Conservation (phyloP, 2,329 filamentous ascomycete genomes). For the Colletotrichum tropicale region DNA sequence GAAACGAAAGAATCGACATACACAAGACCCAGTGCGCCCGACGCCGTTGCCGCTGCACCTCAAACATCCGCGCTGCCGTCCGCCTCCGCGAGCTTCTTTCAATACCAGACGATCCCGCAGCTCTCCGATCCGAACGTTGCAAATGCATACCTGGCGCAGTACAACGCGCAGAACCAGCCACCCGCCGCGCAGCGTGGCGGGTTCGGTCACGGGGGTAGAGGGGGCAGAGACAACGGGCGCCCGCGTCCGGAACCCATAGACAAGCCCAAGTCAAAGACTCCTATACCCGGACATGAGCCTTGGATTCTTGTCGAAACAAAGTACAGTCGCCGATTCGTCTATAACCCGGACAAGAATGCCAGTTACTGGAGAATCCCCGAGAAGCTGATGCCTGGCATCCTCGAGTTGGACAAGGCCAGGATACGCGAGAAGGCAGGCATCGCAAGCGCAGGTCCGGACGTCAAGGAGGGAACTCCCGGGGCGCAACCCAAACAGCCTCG, state of each 20-base stretch:
- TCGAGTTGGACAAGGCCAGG: conserved; percentile 74
- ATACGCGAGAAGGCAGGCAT: conserved; percentile 60
- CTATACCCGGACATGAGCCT: conserved; percentile 80
- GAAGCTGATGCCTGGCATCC: conserved; percentile 79
- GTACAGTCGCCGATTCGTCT: conserved; percentile 85
- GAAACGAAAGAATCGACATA: conserved; percentile 88
- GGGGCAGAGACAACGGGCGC: conserved; percentile 46
- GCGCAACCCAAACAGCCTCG: conserved; percentile 4
- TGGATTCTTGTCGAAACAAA: conserved; percentile 96
- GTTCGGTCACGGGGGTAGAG: conserved; percentile 54
- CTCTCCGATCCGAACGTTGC: conserved; percentile 61
- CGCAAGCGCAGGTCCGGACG: conserved; percentile 23
- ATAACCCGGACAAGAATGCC: conserved; percentile 83
- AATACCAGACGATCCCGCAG: conserved; percentile 44
- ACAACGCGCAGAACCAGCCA: conserved; percentile 45
- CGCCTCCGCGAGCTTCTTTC: conserved; percentile 43
- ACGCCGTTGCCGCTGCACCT: conserved; percentile 5
- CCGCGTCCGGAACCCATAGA: conserved; percentile 75
- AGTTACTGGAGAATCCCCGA: conserved; percentile 96
- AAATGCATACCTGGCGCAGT: conserved; percentile 65
- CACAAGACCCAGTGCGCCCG: conserved; percentile 65
- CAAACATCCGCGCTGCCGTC: background rate
- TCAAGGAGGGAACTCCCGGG: background rate
- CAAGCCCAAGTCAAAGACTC: conserved; percentile 78
- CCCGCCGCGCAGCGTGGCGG: conserved; percentile 40